Conservation (phyloP, 805 yeast species). For the Kluyveromyces lactis region DNA sequence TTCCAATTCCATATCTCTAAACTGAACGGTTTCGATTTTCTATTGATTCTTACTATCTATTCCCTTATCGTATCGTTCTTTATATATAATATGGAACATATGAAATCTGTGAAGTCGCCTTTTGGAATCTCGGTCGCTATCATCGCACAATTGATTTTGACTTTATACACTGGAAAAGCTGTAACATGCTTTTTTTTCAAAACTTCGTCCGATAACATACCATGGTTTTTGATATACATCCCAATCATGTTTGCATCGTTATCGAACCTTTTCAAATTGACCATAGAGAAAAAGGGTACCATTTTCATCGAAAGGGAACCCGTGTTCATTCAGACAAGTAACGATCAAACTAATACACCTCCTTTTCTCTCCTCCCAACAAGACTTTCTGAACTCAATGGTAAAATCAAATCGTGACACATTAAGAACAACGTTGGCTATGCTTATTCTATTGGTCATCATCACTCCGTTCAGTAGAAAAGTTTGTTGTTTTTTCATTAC, state of each 20-base stretch:
- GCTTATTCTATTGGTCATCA: constrained; percentile 24
- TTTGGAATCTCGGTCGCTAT: constrained; percentile 13
- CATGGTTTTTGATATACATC: constrained; percentile 10
- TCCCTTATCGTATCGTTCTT: neutral
- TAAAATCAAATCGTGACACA: constrained; percentile 32
- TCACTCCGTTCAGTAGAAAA: constrained; percentile 30
- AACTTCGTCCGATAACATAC: constrained; percentile 10
- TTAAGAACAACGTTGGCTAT: constrained; percentile 23
- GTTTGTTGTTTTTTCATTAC: constrained; percentile 39
- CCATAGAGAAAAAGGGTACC: constrained; percentile 2
- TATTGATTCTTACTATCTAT: neutral
- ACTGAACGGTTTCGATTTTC: constrained; percentile 1
- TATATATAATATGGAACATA: neutral
- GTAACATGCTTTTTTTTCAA: constrained; percentile 13
- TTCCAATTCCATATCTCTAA: constrained; percentile 3
- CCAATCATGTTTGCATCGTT: constrained; percentile 8
- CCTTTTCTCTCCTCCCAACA: constrained; percentile 23
- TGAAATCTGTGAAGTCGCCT: constrained; percentile 10
- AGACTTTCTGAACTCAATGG: constrained; percentile 33
- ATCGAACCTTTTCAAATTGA: constrained; percentile 2
- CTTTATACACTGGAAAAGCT: constrained; percentile 10
- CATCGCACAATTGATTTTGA: constrained; percentile 8
- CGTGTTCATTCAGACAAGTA: neutral
- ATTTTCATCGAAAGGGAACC: neutral
- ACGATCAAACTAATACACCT: neutral